Evolutionary conservation across 164 flowering plant genomes (phyloP).

Genomic region (Magnolia changhungtana): DNA sequence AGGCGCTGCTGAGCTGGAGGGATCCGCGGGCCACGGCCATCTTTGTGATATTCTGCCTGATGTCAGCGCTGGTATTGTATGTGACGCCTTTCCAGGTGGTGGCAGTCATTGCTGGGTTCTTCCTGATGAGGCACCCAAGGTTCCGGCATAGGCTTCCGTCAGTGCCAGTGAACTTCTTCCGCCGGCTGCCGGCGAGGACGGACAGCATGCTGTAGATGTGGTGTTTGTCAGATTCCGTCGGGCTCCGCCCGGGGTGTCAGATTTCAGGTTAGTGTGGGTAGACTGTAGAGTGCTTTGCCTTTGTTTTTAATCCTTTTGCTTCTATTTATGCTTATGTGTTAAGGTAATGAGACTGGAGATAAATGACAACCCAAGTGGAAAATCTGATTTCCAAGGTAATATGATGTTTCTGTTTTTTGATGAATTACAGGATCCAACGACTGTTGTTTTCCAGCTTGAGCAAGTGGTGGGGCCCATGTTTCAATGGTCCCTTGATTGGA

Average conservation of each 20-base stretch:
- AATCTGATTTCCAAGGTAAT: not conserved
- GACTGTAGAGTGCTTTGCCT: not conserved
- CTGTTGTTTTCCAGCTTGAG: no score
- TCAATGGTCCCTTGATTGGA: no score
- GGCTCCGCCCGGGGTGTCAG: not conserved
- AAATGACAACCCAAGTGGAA: not conserved
- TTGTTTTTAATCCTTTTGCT: not conserved
- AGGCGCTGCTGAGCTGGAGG: conserved; percentile 68
- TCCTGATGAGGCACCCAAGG: conserved; percentile 83
- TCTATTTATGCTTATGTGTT: not conserved
- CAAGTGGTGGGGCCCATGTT: no score
- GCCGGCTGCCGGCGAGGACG: conserved; percentile 80
- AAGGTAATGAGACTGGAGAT: not conserved
- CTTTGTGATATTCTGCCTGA: conserved; percentile 55
- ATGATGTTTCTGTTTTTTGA: not conserved
- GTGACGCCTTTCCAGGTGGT: conserved; percentile 76
- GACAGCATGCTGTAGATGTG: conserved; percentile 70
- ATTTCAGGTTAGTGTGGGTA: conserved; percentile 1
- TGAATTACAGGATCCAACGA: no score
- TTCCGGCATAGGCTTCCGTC: conserved; percentile 71
- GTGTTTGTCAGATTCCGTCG: not conserved
- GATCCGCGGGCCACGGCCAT: conserved; percentile 71
- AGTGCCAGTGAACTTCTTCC: conserved; percentile 80
- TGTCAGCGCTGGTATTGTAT: conserved; percentile 63
- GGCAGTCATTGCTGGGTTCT: conserved; percentile 63